Base-by-base conservation (phyloP, 2,329 filamentous ascomycete species). In the Cordyceps tenuipes region DNA sequence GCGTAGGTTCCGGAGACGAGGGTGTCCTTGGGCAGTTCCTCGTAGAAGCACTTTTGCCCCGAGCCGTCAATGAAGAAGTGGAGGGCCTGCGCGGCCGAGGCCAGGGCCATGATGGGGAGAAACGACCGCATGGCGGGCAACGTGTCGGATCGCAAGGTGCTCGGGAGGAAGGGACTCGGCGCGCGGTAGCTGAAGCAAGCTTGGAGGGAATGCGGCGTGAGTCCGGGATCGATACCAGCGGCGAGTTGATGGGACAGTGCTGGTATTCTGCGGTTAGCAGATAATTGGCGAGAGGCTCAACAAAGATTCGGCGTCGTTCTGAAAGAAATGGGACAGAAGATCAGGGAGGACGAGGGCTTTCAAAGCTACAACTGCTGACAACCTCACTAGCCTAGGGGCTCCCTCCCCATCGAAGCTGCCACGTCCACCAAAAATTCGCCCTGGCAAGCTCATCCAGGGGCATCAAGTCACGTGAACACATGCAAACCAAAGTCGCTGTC, bases 21-120 rank as follows among this genome's bases (percentile, higher is more conserved):
- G 15, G 94, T 97, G 75, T 96, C 93, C 80, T 97, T 97, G 66
- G 94, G 92, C 62, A 99, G 83, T 76, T 97, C 93, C 79, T 99
- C 94, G 77, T 89, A 96, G 85, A 99, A 99, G 78, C 94, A 99
- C 78, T 95, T 97, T 66, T 90, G 88, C 65, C 84, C 79, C 54
- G 83, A 82, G 69, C 89, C 90, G 73, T 97, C 91, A 74, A 97
- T 87, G 80, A 89, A 97, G 82, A 99, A 96, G 85, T 96, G 93
- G 62, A 99, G 83, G 60, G 92, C 91, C 72, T 91, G 88, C 63
- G 88, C 85, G 62, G 82, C 76, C 60, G 80, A 76, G 73, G 77
- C 77, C 74, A 92, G 79, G 63, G 87, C 80, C 69, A 91, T 79
- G 66, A 90, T 75, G 62, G 88, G 76, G 63, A 89, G 77, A 69